Evolutionary conservation across 2,329 filamentous ascomycete genomes (phyloP).

Genomic region (Sclerotinia trifoliorum): DNA sequence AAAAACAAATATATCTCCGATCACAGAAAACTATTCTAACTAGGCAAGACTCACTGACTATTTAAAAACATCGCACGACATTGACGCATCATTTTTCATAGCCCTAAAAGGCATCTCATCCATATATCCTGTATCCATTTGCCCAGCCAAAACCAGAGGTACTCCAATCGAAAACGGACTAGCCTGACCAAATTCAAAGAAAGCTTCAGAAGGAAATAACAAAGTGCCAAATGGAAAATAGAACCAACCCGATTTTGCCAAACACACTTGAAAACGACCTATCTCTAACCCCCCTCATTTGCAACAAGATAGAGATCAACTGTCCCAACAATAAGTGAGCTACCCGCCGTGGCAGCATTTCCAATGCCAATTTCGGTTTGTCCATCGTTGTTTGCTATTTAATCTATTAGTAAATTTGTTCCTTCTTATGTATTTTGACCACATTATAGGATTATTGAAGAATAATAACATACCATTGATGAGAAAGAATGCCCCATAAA

Average conservation of each 20-base stretch:
- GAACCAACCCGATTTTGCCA: neutral
- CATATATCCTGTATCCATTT: neutral
- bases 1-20: neutral
- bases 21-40: neutral
- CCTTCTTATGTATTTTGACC: too few species aligned
- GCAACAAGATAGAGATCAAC: conserved; percentile 5
- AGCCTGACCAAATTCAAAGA: neutral
- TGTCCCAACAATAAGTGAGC: neutral
- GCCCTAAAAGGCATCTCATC: neutral
- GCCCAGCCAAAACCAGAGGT: neutral
- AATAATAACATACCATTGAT: conserved; percentile 7
- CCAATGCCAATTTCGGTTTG: conserved; percentile 7
- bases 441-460: neutral
- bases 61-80: neutral
- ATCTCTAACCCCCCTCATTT: neutral
- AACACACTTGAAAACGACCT: neutral
- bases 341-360: conserved; percentile 1
- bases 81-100: neutral
- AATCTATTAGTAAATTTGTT: neutral
- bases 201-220: neutral
- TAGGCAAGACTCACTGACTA: neutral
- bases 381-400: conserved; percentile 10
- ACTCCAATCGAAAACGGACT: neutral
- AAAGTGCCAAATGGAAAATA: neutral
- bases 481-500: conserved; percentile 6